A percentile compares a stretch with the other conserved stretches of the same genome.
Conservation (phyloP, 768 basidiomycete species). For the Amanita inopinata region DNA sequence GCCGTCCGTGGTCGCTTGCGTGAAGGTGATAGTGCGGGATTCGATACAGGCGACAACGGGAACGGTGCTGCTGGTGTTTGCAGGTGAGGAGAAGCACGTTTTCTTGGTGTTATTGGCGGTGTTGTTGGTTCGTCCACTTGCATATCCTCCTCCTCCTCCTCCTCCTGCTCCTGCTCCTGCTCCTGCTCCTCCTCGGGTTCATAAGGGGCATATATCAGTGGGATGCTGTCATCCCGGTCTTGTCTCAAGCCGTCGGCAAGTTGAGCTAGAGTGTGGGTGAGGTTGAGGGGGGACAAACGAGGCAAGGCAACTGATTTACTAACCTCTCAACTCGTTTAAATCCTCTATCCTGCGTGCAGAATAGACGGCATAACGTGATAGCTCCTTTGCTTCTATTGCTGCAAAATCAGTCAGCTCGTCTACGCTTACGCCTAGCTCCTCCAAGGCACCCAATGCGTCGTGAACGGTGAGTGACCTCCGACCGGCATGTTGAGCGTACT, state of each 20-base stretch:
- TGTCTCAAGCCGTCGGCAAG: conserved; percentile 47
- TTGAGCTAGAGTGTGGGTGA: conserved; percentile 37
- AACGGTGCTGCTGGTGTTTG: conserved; percentile 28
- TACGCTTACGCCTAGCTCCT: conserved; percentile 64
- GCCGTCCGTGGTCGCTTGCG: conserved; percentile 48
- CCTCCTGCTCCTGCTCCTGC: background rate
- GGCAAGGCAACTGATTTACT: conserved; percentile 28
- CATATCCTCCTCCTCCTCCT: conserved; percentile 23
- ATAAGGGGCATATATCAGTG: conserved; percentile 34
- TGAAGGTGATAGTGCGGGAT: conserved; percentile 38
- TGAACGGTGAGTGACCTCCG: conserved; percentile 42
- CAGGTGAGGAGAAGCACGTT: background rate
- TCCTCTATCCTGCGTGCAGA: conserved; percentile 62
- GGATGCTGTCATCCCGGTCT: conserved; percentile 46
- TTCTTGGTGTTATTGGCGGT: conserved; percentile 16
- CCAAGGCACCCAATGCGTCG: conserved; percentile 58
- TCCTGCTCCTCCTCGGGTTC: conserved; percentile 23
- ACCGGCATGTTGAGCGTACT: conserved; percentile 71
- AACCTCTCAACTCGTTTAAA: conserved; percentile 63
- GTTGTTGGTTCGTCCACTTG: conserved; percentile 19
- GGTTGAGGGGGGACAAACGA: conserved; percentile 15
- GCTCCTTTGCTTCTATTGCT: conserved; percentile 55
- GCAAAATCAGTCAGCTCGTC: conserved; percentile 65
- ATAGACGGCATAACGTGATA: conserved; percentile 57
- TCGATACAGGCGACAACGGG: conserved; percentile 49